Conservation (phyloP, 2,329 filamentous ascomycete genomes). For the Rhinocladiella similis region DNA sequence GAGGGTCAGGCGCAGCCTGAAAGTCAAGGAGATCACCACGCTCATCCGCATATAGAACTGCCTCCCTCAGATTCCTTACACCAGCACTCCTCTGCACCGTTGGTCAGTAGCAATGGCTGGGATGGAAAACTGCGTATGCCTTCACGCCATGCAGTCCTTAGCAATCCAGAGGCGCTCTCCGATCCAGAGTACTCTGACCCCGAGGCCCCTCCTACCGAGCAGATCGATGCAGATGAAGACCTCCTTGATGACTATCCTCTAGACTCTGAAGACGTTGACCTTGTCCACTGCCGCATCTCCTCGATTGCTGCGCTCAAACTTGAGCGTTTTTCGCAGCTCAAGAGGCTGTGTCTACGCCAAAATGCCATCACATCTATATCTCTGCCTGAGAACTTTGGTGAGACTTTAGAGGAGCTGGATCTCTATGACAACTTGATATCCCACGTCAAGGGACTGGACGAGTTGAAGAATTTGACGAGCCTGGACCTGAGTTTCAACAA, state of each 20-base stretch:
- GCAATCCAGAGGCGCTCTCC: slow-evolving; percentile 78
- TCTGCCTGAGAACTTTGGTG: slow-evolving; percentile 65
- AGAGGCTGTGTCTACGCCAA: slow-evolving; percentile 84
- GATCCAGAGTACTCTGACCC: slow-evolving; percentile 84
- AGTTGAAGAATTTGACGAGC: slow-evolving; percentile 70
- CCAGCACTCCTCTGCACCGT: slow-evolving; percentile 7
- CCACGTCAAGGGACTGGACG: slow-evolving; percentile 80
- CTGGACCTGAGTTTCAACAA: slow-evolving; percentile 98
- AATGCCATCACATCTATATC: slow-evolving; percentile 83
- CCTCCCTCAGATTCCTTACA: slow-evolving; percentile 5
- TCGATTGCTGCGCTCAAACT: slow-evolving; percentile 78
- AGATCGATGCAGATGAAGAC: slow-evolving; percentile 79
- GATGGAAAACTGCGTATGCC: slow-evolving; percentile 45
- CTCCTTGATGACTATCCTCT: slow-evolving; percentile 55
- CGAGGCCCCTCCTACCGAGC: slow-evolving; percentile 66
- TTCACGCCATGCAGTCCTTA: slow-evolving; percentile 66
- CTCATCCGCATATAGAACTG: slow-evolving; percentile 18
- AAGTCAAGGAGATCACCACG: slow-evolving; percentile 1
- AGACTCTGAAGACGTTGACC: slow-evolving; percentile 71
- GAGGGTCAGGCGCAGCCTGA: slow-evolving; percentile 10
- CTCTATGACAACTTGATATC: slow-evolving; percentile 95
- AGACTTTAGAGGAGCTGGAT: slow-evolving; percentile 78
- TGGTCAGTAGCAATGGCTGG: slow-evolving; percentile 44
- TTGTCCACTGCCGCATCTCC: slow-evolving; percentile 80
- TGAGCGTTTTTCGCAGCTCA: slow-evolving; percentile 75